Evolutionary conservation across 2,329 filamentous ascomycete species (phyloP).

Genomic region (Colletotrichum sp.): DNA sequence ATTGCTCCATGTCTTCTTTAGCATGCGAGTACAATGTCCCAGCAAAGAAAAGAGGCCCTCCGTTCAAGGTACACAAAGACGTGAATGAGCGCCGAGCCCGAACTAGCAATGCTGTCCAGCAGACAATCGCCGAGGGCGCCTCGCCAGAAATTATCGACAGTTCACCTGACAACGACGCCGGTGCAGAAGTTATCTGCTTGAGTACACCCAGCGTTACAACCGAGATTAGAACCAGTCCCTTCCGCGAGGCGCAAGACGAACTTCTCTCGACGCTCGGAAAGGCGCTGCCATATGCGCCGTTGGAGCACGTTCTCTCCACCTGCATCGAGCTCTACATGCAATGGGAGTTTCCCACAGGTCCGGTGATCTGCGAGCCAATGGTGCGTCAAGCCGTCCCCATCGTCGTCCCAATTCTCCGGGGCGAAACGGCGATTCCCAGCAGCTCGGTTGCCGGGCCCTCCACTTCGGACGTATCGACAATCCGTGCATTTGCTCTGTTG

Average conservation of each 20-base stretch:
- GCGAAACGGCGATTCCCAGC: not conserved
- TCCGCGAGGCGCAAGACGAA: not conserved
- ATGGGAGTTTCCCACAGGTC: not conserved
- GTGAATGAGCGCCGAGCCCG: not conserved
- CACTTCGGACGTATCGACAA: not conserved
- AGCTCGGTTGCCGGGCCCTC: not conserved
- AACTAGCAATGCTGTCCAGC: not conserved
- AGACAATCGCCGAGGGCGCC: rapidly evolving
- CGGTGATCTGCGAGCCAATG: not conserved
- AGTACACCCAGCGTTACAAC: rapidly evolving
- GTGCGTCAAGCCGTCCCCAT: not conserved
- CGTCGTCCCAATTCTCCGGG: not conserved
- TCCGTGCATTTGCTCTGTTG: slow-evolving; percentile 41
- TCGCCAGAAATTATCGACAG: not conserved
- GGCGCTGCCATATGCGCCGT: not conserved
- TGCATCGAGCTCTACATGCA: slow-evolving; percentile 13
- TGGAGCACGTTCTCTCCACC: not conserved
- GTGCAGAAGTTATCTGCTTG: rapidly evolving
- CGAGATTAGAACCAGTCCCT: not conserved
- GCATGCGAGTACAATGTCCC: not conserved
- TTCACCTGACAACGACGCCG: not conserved
- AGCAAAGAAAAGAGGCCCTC: not conserved
- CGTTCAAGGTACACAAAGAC: not conserved
- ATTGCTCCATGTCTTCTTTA: not conserved
- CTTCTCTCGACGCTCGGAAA: not conserved